Evolutionary conservation across 306 rosid species (phyloP), one percentile per base, ranked within the genome.

Genomic region (Pyrus bretschneideri): DNA sequence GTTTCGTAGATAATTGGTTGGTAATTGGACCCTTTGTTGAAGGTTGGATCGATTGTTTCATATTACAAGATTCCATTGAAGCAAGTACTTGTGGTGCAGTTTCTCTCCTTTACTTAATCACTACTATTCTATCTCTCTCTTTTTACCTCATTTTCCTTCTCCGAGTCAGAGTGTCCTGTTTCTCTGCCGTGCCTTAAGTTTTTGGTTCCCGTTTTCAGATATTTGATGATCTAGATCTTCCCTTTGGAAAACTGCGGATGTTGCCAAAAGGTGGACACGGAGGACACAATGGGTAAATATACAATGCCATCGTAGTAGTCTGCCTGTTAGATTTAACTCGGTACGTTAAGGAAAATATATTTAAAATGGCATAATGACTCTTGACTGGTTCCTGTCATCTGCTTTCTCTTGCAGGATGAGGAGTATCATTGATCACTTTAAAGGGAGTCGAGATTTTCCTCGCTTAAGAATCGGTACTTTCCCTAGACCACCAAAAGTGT

Each of bases 201-300:
- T 63, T 25, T 70, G 62, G 44, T 45, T 81, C 15, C 87, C n/a
- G 35, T 78, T 33, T 59, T 54, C 91, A 95, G 99, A 83, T 95
- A 58, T 90, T 89, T 75, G 99, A 95, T 30, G 99, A 95, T 89
- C 68, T 95, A 78, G 98, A 95, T 86, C 87, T 92, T 80, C 97
- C 99, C 6, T 92, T 95, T 83, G 93, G 88, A 52, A 92, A 92
- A 86, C 55, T 90, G 81, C 88, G 90, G 86, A 76, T 95, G 71
- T 84, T 91, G 87, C 99, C 99, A 35, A 95, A 95, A 85, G 98
- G 98, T 35, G 97, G 98, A 52, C 99, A 92, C 69, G 97, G 99
- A 88, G 99, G 99, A 70, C 99, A 92, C 51, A 92, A 95, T 67
- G 97, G 99, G 97, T 92, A 87, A 83, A 55, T 79, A 62, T 11